Evolutionary conservation across 2,329 filamentous ascomycete species (phyloP).

Genomic region (Colletotrichum tanaceti): DNA sequence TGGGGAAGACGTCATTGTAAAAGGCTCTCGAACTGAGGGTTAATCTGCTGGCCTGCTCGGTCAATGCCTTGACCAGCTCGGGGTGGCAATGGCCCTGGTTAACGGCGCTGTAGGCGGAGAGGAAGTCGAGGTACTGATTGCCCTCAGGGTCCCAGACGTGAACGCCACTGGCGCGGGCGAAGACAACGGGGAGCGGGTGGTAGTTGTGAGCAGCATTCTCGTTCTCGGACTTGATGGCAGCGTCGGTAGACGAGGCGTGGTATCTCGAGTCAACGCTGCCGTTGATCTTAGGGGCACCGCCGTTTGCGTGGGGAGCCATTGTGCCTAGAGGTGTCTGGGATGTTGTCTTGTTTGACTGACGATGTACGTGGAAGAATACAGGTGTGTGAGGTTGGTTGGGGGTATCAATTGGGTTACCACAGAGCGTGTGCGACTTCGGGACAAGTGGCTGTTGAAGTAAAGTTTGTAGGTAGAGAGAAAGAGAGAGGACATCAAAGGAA

Average conservation of each 20-base stretch:
- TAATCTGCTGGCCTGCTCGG: conserved; percentile 87
- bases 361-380: not conserved
- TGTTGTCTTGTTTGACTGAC: conserved; percentile 14
- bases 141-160: conserved; percentile 98
- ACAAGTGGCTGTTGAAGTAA: conserved; percentile 34
- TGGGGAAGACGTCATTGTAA: conserved; percentile 97
- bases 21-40: conserved; percentile 95
- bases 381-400: conserved; percentile 11
- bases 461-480: conserved; percentile 19
- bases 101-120: conserved; percentile 97
- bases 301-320: conserved; percentile 72
- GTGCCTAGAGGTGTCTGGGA: conserved; percentile 29
- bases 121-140: conserved; percentile 95
- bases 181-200: conserved; percentile 95
- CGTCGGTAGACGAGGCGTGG: conserved; percentile 82
- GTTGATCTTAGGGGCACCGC: conserved; percentile 48
- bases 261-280: conserved; percentile 54
- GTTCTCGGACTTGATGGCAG: conserved; percentile 84
- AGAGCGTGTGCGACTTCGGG: conserved; percentile 32
- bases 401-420: conserved; percentile 34
- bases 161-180: conserved; percentile 84
- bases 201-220: conserved; percentile 97
- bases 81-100: conserved; percentile 99
- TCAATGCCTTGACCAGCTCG: conserved; percentile 89
- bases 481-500: conserved; percentile 23